Evolutionary conservation across 2,329 filamentous ascomycete genomes (phyloP), one percentile per base, ranked within the genome.

Genomic region (Spiromastix sp.): DNA sequence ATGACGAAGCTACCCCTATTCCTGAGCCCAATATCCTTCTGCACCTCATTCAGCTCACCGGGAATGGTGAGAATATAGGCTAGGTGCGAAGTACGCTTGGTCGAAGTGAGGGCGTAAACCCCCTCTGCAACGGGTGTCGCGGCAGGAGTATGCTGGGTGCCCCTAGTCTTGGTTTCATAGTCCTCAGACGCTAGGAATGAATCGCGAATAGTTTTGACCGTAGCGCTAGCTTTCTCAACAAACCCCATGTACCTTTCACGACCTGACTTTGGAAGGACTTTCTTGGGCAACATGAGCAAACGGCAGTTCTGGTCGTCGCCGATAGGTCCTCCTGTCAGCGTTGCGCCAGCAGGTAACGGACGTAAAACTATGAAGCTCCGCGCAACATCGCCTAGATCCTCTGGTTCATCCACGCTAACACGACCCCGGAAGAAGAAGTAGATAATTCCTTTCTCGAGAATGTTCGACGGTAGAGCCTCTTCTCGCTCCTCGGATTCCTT

Each of bases 381-480:
- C 27, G 81, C 76, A 32, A 93, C 72, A 34, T 94, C 85, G 26
- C 71, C 61, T 1, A 89, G 67, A 30, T 71, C 69, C 12, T 79
- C 70, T 0, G 85, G 79, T 5, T 83, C 70, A 4, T 85, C 74
- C 17, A 83, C 70, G 33, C 76, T 74, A 24, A 94, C 83, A 9
- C 85, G 78, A 5, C 77, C 77, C 12, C 86, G 79, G 49, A 81
- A 80, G 66, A 93, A 93, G 69, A 93, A 93, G 66, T 93, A 93
- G 46, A 94, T 78, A 47, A 91, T 72, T 3, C 86, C 86, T 50
- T 91, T 93, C 52, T 95, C 86, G 2, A 93, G 68, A 16, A 93
- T 76, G 40, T 66, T 77, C 4, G 71, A 73, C 2, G 75, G 66
- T 25, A 71, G 57, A 2, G 63, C 57, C 29, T 68, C 57, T 47